Base-by-base conservation (phyloP, 192 early-diverging fungal genomes). In the Dissophora globulifera region DNA sequence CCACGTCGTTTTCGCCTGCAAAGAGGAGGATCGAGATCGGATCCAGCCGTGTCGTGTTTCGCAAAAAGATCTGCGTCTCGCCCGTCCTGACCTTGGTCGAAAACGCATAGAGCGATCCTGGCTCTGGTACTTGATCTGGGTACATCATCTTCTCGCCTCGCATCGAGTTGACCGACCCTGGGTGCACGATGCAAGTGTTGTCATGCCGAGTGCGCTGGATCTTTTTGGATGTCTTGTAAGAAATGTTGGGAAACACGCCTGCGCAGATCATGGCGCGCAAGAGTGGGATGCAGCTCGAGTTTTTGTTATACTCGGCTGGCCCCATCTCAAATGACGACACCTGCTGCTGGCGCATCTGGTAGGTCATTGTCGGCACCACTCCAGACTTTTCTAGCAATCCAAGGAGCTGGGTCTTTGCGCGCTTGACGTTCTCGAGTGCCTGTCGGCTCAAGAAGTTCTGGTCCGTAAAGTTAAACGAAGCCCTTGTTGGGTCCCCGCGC, bases 241-340 rank as follows among this genome's bases (percentile, higher is more conserved):
- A 78, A 20, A 82, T 51, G 41, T 94, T 93, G 0, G 95, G 95
- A 65, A 92, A 94, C 42, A 96, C 78, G 3, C 95, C 96, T 10
- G 94, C 95, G 54, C 91, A 85, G 17, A 98, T 59, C 27, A 92
- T 84, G 16, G 88, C 85, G 29, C 92, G 89, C 31, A 96, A 69
- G 16, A 98, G 67, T 33, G 84, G 82, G 23, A 68, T 79, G 22
- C 87, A 81, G 2, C 83, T 74, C 12, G 90, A 74, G 63, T 93
- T 86, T 9, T 57, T 58, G 80, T 92, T 92, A 56, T 80, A 81
- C 17, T 81, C 62, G 1, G 83, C 31, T 8, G 81, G 76, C 3
- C 81, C 81, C 53, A 82, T 70, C 23, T 71, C 75, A 58, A 72
- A 71, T 4, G 35, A 57, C 26, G 49, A 58, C 16, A 38, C 32